phyloP scores from a whole-genome alignment of 768 basidiomycete genomes.

The Collybia sp. region DNA sequence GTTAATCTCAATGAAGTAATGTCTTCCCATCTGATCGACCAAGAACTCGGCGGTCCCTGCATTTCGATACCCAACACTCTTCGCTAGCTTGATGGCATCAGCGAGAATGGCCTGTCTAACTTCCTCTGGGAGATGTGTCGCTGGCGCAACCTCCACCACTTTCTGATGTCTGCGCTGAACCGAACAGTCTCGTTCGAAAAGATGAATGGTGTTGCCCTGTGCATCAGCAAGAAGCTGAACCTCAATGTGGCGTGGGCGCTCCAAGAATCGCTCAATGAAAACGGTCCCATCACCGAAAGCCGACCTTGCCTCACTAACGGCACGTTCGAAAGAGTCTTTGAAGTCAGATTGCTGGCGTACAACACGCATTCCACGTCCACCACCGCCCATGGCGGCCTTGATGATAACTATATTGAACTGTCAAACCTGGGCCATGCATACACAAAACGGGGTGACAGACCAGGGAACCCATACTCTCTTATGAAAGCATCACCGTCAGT shows the following conservation, averaged over 20 bases:
- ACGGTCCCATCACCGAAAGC: constrained; percentile 99
- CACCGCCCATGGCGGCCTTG: constrained; percentile 99
- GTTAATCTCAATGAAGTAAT: constrained; percentile 99
- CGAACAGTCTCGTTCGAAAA: constrained; percentile 99
- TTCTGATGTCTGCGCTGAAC: constrained; percentile 98
- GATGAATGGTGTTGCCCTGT: constrained; percentile 91
- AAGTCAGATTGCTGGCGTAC: constrained; percentile 93
- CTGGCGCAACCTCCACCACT: constrained; percentile 98
- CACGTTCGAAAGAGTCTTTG: constrained; percentile 83
- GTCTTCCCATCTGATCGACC: constrained; percentile 92
- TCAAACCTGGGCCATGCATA: constrained; percentile 2
- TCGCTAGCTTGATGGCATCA: constrained; percentile 94
- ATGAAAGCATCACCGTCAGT: constrained; percentile 84
- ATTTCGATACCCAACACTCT: constrained; percentile 91
- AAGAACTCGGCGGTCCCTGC: constrained; percentile 99
- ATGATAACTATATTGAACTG: constrained; percentile 71
- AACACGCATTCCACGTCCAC: constrained; percentile 98
- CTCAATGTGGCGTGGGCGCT: constrained; percentile 96
- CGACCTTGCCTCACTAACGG: constrained; percentile 91
- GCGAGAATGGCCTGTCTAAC: constrained; percentile 80
- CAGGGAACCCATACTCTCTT: constrained; percentile 94
- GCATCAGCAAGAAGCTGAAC: constrained; percentile 93
- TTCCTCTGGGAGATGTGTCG: constrained; percentile 89
- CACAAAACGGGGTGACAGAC: constrained; percentile 27
- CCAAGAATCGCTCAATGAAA: constrained; percentile 97